These are phyloP conservation scores for Fomitopsis betulina DNA, from an alignment of 1,284 basidiomycete genomes.

Conservation along the genomic window DNA sequence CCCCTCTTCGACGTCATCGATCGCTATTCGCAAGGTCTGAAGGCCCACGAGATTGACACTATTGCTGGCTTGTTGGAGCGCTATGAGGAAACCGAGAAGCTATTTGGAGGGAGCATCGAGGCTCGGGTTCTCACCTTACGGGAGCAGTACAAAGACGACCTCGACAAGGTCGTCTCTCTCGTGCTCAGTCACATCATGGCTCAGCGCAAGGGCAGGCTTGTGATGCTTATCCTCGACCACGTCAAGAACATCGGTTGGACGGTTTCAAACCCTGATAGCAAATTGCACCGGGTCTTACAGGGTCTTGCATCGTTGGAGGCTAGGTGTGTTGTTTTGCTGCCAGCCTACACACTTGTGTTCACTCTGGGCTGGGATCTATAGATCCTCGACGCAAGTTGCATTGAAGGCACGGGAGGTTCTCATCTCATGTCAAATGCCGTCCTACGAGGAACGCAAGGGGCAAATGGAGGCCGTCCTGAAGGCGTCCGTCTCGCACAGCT, in stretches of 20 bases:
- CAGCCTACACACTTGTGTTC: background rate
- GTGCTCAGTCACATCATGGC: conserved; percentile 96
- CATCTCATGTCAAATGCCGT: conserved; percentile 94
- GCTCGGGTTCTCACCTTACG: conserved; percentile 88
- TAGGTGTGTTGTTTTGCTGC: conserved; percentile 46
- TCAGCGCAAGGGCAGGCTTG: conserved; percentile 87
- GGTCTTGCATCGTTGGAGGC: conserved; percentile 84
- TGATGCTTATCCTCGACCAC: conserved; percentile 84
- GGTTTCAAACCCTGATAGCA: conserved; percentile 68
- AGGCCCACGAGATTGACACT: conserved; percentile 81
- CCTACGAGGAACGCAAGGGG: conserved; percentile 87
- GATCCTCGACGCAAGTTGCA: conserved; percentile 84
- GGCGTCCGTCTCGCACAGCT: conserved; percentile 80
- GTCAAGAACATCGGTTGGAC: conserved; percentile 77
- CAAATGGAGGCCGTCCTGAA: conserved; percentile 97
- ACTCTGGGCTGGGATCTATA: conserved; percentile 21
- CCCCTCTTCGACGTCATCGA: conserved; percentile 79
- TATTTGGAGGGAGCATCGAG: conserved; percentile 92
- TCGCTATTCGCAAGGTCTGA: conserved; percentile 79
- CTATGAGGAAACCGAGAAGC: conserved; percentile 84
- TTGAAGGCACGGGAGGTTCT: conserved; percentile 97
- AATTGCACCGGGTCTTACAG: conserved; percentile 70
- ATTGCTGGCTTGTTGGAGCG: conserved; percentile 70
- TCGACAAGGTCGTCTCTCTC: conserved; percentile 85
- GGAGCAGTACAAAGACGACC: conserved; percentile 88